Evolutionary conservation across 2,329 filamentous ascomycete genomes (phyloP).

Genomic region (Gnomoniopsis sp.): DNA sequence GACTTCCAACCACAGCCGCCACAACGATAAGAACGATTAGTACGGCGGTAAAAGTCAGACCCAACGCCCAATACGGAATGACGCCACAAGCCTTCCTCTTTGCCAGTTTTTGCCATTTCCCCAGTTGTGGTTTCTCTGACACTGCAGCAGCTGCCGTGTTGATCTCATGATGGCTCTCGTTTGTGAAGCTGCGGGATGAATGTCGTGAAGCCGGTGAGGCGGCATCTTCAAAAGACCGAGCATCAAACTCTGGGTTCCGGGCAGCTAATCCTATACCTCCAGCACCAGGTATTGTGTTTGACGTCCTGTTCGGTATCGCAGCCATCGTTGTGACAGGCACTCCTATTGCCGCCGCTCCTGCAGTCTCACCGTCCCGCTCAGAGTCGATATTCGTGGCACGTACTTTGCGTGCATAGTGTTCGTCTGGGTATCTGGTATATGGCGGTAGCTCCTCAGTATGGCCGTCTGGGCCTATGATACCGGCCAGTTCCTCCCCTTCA

Average conservation of each 20-base stretch:
- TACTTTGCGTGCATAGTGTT: constrained; percentile 57
- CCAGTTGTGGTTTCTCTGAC: constrained; percentile 47
- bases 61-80: constrained; percentile 60
- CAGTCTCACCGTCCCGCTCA: constrained; percentile 11
- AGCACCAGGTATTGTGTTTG: constrained; percentile 46
- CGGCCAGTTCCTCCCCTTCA: constrained; percentile 81
- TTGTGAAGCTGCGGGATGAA: constrained; percentile 49
- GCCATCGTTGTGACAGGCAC: constrained; percentile 7
- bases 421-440: constrained; percentile 85
- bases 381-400: constrained; percentile 25
- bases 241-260: constrained; percentile 60
- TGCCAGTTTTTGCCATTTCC: constrained; percentile 51
- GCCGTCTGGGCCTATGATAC: constrained; percentile 82
- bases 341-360: constrained; percentile 1
- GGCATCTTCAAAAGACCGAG: constrained; percentile 46
- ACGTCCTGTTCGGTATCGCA: constrained; percentile 13
- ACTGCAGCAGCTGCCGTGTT: constrained; percentile 44
- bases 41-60: constrained; percentile 44
- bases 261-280: constrained; percentile 60
- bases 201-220: constrained; percentile 47
- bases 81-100: constrained; percentile 55
- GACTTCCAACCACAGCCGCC: constrained; percentile 52
- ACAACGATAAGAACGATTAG: constrained; percentile 53
- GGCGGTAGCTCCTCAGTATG: constrained; percentile 90
- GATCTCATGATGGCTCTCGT: constrained; percentile 51